Conservation (phyloP, 225 moss, liverwort and hornwort species). For the Physcomitrellopsis africana region DNA sequence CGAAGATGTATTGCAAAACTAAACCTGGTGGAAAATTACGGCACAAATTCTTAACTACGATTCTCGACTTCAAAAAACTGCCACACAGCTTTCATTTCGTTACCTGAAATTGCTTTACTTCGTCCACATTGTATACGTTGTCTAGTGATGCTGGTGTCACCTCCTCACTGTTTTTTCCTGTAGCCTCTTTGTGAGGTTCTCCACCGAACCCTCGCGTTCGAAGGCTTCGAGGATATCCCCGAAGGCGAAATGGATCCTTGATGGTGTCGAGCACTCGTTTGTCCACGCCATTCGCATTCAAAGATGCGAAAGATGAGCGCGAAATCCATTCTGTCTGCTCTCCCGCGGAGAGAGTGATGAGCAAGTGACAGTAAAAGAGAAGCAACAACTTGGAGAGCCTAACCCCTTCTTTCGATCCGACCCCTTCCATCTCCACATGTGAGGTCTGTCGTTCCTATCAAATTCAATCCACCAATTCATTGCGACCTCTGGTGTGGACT, state of each 20-base stretch:
- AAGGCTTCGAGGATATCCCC: neutral
- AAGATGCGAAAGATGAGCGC: neutral
- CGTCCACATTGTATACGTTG: neutral
- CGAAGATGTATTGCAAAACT: neutral
- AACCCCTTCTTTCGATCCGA: constrained; percentile 16
- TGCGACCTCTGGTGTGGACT: neutral
- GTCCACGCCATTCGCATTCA: neutral
- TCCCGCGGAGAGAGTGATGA: constrained; percentile 1
- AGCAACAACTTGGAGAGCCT: constrained; percentile 21
- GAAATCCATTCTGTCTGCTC: neutral
- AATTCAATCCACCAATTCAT: constrained; percentile 2
- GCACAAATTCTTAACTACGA: neutral
- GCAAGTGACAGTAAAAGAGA: constrained; percentile 5
- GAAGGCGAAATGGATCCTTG: constrained; percentile 19
- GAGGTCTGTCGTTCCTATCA: constrained; percentile 18
- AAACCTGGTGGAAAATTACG: neutral
- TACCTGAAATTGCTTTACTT: constrained; percentile 6
- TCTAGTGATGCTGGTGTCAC: neutral
- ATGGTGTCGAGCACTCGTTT: neutral
- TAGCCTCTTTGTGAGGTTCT: neutral
- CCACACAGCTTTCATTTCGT: neutral
- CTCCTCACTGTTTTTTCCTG: neutral
- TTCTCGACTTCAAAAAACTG: neutral
- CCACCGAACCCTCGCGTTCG: neutral
- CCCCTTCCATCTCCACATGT: constrained; percentile 35